Evolutionary conservation across 2,329 filamentous ascomycete genomes (phyloP), one percentile per base, ranked within the genome.

Genomic region (Fusarium vanettenii): DNA sequence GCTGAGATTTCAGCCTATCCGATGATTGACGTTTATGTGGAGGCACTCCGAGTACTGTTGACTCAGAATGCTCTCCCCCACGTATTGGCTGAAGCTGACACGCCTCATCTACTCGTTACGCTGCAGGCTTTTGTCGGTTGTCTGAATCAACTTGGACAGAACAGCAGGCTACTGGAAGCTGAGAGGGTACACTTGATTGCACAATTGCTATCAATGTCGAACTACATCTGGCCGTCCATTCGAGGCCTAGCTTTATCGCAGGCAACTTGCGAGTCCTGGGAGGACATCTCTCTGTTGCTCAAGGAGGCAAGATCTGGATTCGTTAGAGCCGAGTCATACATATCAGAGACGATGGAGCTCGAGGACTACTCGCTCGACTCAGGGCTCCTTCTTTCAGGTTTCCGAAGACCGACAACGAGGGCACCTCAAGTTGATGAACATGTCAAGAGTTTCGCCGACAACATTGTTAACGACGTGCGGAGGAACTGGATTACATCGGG

Each of bases 21-120:
- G 16, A 77, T 91, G 56, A 73, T 91, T 8, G 85, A 89, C 50
- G 83, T 89, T 20, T 90, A 90, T 72, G 79, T 82, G 25, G 81
- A 82, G 31, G 87, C 87, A 3, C 67, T 89, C 10, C 78, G 81
- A 31, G 73, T 77, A 14, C 74, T 84, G 5, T 77, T 89, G 20
- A 78, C 76, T 6, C 77, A 77, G 18, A 79, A 81, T 7, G 79
- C 79, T 20, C 68, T 86, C 22, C 80, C 85, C 16, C 80, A 77
- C 35, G 84, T 86, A 66, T 78, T 88, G 22, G 76, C 74, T 25
- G 79, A 81, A 16, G 80, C 80, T 5, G 79, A 80, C 60, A 67
- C 85, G 62, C 73, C 74, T 9, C 80, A 83, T 18, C 66, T 86
- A 22, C 59, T 82, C 14, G 70, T 73, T 7, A 72, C 85, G 1